phyloP scores from a whole-genome alignment of 1,284 basidiomycete genomes.

The Ustilago hordei region DNA sequence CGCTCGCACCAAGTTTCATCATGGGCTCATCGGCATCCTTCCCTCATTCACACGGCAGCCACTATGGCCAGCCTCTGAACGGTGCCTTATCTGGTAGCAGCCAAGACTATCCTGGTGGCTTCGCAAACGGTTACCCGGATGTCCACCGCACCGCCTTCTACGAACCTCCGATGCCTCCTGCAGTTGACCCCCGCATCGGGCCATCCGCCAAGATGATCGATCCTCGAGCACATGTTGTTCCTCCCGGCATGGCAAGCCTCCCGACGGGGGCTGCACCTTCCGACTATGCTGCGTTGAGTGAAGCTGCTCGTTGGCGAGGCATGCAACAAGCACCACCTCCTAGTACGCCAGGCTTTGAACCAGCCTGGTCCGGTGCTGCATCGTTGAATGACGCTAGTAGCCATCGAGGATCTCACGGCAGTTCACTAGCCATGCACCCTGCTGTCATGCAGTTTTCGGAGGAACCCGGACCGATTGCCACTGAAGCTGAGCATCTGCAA shows the following conservation, averaged over 20 bases:
- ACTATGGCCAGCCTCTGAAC: conserved; percentile 15
- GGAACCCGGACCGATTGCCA: conserved; percentile 7
- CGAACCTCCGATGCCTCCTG: conserved; percentile 28
- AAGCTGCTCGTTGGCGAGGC: conserved; percentile 23
- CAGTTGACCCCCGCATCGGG: conserved; percentile 13
- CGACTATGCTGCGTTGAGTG: conserved; percentile 24
- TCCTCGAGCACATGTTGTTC: conserved; percentile 6
- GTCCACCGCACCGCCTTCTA: conserved; percentile 36
- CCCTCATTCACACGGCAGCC: conserved; percentile 31
- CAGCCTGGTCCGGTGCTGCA: conserved; percentile 19
- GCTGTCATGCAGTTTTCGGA: conserved; percentile 10
- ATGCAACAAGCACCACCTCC: conserved; percentile 9
- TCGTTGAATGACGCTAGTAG: conserved; percentile 14
- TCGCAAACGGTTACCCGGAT: conserved; percentile 29
- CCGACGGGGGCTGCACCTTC: conserved; percentile 31
- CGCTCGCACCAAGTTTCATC: conserved; percentile 33
- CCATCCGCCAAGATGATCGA: conserved; percentile 3
- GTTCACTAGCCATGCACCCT: conserved; percentile 17
- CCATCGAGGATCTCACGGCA: conserved; percentile 25
- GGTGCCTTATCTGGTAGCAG: neutral
- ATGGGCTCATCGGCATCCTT: conserved; percentile 33
- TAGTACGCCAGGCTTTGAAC: neutral
- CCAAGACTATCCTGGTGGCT: conserved; percentile 9
- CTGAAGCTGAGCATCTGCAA: conserved; percentile 13
- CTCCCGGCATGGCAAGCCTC: conserved; percentile 14